Conservation (phyloP, 2,329 filamentous ascomycete genomes). For the Trichoderma aggressivum region DNA sequence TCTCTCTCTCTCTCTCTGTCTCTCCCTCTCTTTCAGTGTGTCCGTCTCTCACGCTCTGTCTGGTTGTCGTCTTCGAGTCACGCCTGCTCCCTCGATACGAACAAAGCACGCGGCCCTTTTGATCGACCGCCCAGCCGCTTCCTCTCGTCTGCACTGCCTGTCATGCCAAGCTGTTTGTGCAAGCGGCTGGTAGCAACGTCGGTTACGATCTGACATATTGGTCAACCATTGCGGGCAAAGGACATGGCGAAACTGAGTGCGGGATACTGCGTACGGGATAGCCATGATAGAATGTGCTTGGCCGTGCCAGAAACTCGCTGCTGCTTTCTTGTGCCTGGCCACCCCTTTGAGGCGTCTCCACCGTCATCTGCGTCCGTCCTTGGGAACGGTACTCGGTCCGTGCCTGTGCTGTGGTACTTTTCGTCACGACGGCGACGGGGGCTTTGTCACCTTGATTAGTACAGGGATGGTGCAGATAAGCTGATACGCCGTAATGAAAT, state of each 20-base stretch:
- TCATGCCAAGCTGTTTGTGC: constrained; percentile 1
- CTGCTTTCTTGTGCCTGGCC: not conserved
- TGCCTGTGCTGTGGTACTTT: constrained; percentile 10
- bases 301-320: constrained; percentile 9
- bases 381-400: not conserved
- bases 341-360: constrained; percentile 7
- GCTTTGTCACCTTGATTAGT: constrained; percentile 11
- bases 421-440: constrained; percentile 11
- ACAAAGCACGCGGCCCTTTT: not conserved
- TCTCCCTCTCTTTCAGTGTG: not conserved
- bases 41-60: not conserved
- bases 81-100: not conserved
- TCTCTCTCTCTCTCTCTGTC: not conserved
- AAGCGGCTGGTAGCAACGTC: not conserved
- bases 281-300: constrained; percentile 3
- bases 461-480: constrained; percentile 12
- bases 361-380: constrained; percentile 11
- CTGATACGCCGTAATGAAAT: constrained; percentile 6
- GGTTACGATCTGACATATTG: not conserved
- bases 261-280: constrained; percentile 12
- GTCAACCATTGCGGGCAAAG: not conserved
- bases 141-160: not conserved
- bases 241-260: not conserved
- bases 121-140: not conserved
- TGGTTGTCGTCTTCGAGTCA: not conserved